These are phyloP conservation scores for Penicillium riverlandense DNA, from an alignment of 495 filamentous ascomycete species.

Conservation along the genomic window DNA sequence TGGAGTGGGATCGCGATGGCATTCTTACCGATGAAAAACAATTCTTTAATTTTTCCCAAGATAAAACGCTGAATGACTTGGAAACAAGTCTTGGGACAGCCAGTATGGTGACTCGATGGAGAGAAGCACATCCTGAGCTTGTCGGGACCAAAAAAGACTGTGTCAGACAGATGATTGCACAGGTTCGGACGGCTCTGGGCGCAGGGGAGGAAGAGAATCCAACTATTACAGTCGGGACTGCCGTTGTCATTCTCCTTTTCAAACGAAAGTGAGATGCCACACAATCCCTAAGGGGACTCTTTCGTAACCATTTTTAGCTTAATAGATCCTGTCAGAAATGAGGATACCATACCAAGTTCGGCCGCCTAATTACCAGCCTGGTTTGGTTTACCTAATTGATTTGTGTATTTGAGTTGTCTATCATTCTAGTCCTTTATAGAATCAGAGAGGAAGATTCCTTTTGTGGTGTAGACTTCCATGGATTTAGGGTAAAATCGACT, in stretches of 20 bases:
- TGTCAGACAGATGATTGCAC: conserved; percentile 6
- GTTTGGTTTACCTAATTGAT: too few species aligned
- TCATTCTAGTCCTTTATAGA: too few species aligned
- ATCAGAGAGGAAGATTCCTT: too few species aligned
- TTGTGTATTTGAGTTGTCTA: too few species aligned
- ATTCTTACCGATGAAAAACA: conserved; percentile 11
- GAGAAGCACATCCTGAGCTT: conserved; percentile 31
- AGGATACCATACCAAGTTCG: too few species aligned
- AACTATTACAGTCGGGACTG: conserved; percentile 6
- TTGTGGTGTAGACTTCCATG: too few species aligned
- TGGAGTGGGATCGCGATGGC: conserved; percentile 30
- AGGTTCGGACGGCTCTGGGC: conserved; percentile 7
- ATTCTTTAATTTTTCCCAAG: conserved; percentile 15
- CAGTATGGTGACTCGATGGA: conserved; percentile 40
- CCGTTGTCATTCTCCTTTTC: conserved; percentile 11
- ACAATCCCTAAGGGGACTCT: too few species aligned
- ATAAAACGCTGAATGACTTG: conserved; percentile 9
- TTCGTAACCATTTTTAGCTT: too few species aligned
- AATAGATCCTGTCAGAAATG: too few species aligned
- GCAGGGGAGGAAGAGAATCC: conserved; percentile 5
- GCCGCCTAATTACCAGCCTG: too few species aligned
- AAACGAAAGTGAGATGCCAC: conserved; percentile 8
- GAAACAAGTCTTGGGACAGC: conserved; percentile 22
- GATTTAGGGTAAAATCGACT: too few species aligned
- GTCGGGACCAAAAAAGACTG: conserved; percentile 3